phyloP scores from a whole-genome alignment of 345 rosid genomes.

The Ceriops decandra region DNA sequence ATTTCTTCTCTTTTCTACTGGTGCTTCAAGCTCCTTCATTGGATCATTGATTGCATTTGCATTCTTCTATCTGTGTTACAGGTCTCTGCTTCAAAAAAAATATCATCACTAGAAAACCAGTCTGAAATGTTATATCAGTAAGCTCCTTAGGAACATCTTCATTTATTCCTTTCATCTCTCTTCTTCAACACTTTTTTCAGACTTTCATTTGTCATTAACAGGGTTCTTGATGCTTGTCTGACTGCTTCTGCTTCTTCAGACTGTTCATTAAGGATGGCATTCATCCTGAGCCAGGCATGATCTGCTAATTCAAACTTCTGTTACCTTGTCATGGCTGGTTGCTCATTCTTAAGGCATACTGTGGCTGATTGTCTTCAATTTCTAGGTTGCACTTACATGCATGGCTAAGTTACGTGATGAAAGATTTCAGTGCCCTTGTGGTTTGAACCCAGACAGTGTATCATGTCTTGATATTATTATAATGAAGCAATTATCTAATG shows the following conservation, averaged over 20 bases:
- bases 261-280: slow-evolving; percentile 91
- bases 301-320: not conserved
- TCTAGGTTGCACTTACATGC: slow-evolving; percentile 93
- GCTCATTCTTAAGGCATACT: not conserved
- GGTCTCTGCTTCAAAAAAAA: slow-evolving; percentile 81
- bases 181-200: slow-evolving; percentile 23
- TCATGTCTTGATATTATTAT: slow-evolving; percentile 78
- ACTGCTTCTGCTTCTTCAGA: slow-evolving; percentile 93
- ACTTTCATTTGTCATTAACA: slow-evolving; percentile 37
- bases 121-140: slow-evolving; percentile 81
- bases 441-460: slow-evolving; percentile 63
- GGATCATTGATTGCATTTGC: not conserved
- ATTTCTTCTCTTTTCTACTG: not conserved
- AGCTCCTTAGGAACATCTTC: slow-evolving; percentile 24
- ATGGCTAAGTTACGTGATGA: slow-evolving; percentile 95
- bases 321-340: not conserved
- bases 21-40: not conserved
- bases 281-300: slow-evolving; percentile 66
- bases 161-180: slow-evolving; percentile 11
- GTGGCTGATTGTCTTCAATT: slow-evolving; percentile 14
- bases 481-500: slow-evolving; percentile 80
- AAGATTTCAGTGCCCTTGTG: slow-evolving; percentile 60
- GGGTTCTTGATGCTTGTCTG: slow-evolving; percentile 88
- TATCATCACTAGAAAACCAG: slow-evolving; percentile 63
- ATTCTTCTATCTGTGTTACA: slow-evolving; percentile 23